Evolutionary conservation across 345 rosid genomes (phyloP), one percentile per base, ranked within the genome.

Genomic region (Eutrema heterophyllum): DNA sequence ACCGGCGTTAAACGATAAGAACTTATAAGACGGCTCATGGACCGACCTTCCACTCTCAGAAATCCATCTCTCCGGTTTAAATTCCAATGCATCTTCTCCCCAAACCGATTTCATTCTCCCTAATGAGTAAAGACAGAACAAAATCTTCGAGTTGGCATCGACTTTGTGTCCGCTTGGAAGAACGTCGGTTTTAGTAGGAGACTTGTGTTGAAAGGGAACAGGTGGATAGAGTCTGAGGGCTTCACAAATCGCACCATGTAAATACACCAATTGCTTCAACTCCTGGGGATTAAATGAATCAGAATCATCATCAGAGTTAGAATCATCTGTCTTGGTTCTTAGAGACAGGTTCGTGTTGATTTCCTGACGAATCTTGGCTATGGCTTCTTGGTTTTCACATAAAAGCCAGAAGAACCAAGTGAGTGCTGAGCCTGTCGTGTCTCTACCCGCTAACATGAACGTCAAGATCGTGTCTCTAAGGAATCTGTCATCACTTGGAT

Each of bases 381-480:
- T 71, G 3, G 67, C 83, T 18, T 65, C 51, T 12, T 84, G 83
- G 14, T 61, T 73, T 41, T 52, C 70, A 2, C 72, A 65, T 5
- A 88, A 56, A 33, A 79, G 76, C 87, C 85, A 84, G 24, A 88
- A 86, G 65, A 88, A 72, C 89, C 89, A 86, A 15, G 82, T 57
- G 46, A 88, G 78, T 40, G 70, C 81, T 41, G 81, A 72, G 5
- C 74, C 72, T 43, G 78, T 78, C 1, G 81, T 78, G 78, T 84
- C 91, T 40, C 87, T 54, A n/a, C 94, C 89, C 6, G 89, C 91
- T 45, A 83, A 15, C 81, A 86, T 53, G 75, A 88, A 77, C 59
- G 70, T 83, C 55, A 85, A 16, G 46, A 86, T 30, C 15, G 79
- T 86, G 74, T 86, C 94, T 69, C 84, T 83, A 4, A 88, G 39